Base-by-base conservation (phyloP, 1,139 yeast species). In the Hemisphaericaspora subhashii region DNA sequence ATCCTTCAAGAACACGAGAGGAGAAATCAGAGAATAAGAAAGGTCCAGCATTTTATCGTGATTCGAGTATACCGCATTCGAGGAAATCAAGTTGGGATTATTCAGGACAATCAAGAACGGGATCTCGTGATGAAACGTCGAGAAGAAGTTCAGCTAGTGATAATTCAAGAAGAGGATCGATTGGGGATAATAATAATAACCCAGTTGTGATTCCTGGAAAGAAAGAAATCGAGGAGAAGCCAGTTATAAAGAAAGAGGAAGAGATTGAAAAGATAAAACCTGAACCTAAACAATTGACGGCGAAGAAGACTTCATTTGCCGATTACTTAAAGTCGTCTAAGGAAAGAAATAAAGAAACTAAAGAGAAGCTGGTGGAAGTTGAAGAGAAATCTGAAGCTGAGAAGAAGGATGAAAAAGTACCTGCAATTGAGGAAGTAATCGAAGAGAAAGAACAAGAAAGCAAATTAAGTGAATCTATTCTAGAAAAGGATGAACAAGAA, bases 281-380 rank as follows among this genome's bases (percentile, higher is more conserved):
- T 31, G 30, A 14, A 13, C 2, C 15, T 14, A 20, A 36, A 24
- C 30, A 17, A 30, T 33, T 37, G 25, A 16, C 12, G 11, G 38
- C 18, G 17, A 41, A 40, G 29, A 51, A 46, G 33, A 47, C 52
- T 3, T 50, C 55, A 7, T 51, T 52, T 37, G 40, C 49, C 9
- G 53, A 47, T 27, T 47, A 51, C 36, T 35, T 46, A 33, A 50
- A 46, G 24, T 35, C 42, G 33, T 31, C 51, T 8, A 41, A 43
- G 36, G 44, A 42, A 15, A 40, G 31, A 31, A 31, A 31, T 17
- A 23, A 38, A 16, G 37, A 34, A 17, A 8, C 23, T 12, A 29
- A 29, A 16, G 23, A 29, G 15, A 28, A 15, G 2, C 12, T 4
- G 7, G 6, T 28, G 20, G 23, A 17, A 6, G n/a, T 5, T 4